phyloP scores from a whole-genome alignment of 768 basidiomycete genomes.

The Jaapia argillacea region DNA sequence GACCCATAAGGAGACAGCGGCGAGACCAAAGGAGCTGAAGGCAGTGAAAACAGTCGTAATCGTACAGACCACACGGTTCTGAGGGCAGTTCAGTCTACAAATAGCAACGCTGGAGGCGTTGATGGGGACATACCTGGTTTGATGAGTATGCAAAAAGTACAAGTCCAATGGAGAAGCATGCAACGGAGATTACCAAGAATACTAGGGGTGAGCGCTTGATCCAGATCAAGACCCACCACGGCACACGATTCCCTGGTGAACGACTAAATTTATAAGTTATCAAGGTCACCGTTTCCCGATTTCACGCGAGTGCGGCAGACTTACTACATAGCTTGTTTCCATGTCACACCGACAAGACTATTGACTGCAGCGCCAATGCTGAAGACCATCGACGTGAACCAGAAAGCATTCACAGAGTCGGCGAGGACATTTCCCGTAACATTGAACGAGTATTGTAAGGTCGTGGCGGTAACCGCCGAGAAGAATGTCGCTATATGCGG shows the following conservation, averaged over 20 bases:
- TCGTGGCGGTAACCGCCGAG: slow-evolving; percentile 65
- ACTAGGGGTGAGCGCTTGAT: slow-evolving; percentile 79
- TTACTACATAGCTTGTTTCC: slow-evolving; percentile 80
- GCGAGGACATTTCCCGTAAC: slow-evolving; percentile 26
- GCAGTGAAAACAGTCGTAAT: slow-evolving; percentile 72
- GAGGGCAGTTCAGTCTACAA: not conserved
- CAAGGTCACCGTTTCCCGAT: slow-evolving; percentile 1
- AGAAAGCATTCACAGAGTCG: slow-evolving; percentile 58
- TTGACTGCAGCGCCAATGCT: slow-evolving; percentile 72
- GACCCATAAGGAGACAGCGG: slow-evolving; percentile 68
- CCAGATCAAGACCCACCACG: slow-evolving; percentile 83
- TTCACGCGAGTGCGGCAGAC: slow-evolving; percentile 16
- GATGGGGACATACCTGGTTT: slow-evolving; percentile 33
- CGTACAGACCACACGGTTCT: slow-evolving; percentile 54
- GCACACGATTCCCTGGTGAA: slow-evolving; percentile 65
- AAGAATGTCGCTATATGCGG: slow-evolving; percentile 50
- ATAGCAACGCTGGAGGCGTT: not conserved
- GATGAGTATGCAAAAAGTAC: slow-evolving; percentile 74
- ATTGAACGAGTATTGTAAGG: slow-evolving; percentile 57
- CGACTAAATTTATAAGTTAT: slow-evolving; percentile 33
- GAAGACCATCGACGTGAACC: slow-evolving; percentile 70
- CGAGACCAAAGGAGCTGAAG: slow-evolving; percentile 61
- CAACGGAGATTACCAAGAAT: slow-evolving; percentile 76
- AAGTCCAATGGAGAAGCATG: slow-evolving; percentile 72
- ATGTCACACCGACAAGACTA: slow-evolving; percentile 64